Evolutionary conservation across 2,329 filamentous ascomycete genomes (phyloP), one percentile per base, ranked within the genome.

Genomic region (Fusarium oligoseptatum): DNA sequence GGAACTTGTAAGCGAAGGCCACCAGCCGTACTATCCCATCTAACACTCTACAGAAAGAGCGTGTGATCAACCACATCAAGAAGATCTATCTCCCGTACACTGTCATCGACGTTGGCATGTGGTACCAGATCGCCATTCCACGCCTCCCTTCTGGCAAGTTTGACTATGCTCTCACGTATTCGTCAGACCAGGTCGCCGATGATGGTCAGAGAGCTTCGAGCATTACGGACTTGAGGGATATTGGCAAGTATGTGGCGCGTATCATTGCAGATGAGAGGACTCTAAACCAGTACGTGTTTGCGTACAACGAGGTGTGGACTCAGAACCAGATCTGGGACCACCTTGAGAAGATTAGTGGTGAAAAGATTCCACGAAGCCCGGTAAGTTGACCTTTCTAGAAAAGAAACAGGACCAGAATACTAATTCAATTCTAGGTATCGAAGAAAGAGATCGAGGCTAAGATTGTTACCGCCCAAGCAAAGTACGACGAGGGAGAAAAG

Each of bases 21-120:
- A 11, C 3, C 2, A 4, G 1, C 11, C n/a, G 3, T 7, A 7
- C 6, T 8, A 32, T n/a, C 14, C 15, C 6, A 10, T 43, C 58
- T 72, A 29, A 72, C 32, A 14, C 5, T 34, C 2, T 2, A 6
- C 6, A 79, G 78, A 90, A 90, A 82, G 87, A 90, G 72, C 79
- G 82, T 3, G 82, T 89, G 14, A 84, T 87, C 75, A 84, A 87
- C 66, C 84, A 87, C 63, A 82, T 90, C 68, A 85, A 86, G 74
- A 80, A 82, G 64, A 76, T 87, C 2, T 79, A 82, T 36, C 82
- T 91, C 1, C 87, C 87, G 0, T 91, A 87, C 80, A 91, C 89
- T 7, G 81, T 88, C 75, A 85, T 91, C 60, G 89, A 91, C 70
- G 84, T 90, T 14, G 89, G 89, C n/a, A 89, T 83, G 82, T 91